These are phyloP conservation scores for Stephania cephalantha DNA, from an alignment of 164 flowering plant genomes.

Conservation along the genomic window DNA sequence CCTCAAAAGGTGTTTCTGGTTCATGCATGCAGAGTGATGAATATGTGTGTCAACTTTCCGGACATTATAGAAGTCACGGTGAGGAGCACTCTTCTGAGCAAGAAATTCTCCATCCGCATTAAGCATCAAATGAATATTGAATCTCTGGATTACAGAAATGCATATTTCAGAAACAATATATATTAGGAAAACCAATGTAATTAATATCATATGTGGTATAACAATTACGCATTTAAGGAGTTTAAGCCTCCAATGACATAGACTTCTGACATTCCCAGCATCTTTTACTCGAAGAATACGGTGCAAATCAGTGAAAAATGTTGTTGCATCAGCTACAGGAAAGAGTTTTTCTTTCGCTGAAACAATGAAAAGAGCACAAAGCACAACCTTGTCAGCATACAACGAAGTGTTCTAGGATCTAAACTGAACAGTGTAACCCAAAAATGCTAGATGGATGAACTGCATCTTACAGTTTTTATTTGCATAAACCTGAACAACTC, in stretches of 20 bases:
- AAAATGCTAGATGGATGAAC: neutral
- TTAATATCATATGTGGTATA: neutral
- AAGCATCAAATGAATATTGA: conserved; percentile 54
- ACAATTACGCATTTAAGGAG: conserved; percentile 62
- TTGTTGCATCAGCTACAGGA: conserved; percentile 64
- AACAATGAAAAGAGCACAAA: conserved; percentile 1
- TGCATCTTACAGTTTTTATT: conserved; percentile 39
- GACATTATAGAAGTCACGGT: conserved; percentile 73
- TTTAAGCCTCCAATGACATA: conserved; percentile 55
- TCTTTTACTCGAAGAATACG: conserved; percentile 46
- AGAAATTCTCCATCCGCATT: conserved; percentile 66
- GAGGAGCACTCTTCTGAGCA: conserved; percentile 74
- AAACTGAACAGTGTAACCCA: neutral
- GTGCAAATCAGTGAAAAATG: conserved; percentile 80
- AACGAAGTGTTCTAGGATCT: neutral
- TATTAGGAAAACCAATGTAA: neutral
- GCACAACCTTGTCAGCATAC: neutral
- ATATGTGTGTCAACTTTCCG: conserved; percentile 79
- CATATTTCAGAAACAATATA: conserved; percentile 1
- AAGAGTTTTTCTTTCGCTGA: conserved; percentile 50
- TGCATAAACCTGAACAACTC: conserved; percentile 69
- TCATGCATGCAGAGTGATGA: conserved; percentile 87
- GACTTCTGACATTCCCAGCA: conserved; percentile 51
- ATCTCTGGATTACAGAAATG: conserved; percentile 40
- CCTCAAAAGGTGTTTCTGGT: conserved; percentile 68